Evolutionary conservation across 116 monocot species (phyloP).

Genomic region (Phalaenopsis hybrid): DNA sequence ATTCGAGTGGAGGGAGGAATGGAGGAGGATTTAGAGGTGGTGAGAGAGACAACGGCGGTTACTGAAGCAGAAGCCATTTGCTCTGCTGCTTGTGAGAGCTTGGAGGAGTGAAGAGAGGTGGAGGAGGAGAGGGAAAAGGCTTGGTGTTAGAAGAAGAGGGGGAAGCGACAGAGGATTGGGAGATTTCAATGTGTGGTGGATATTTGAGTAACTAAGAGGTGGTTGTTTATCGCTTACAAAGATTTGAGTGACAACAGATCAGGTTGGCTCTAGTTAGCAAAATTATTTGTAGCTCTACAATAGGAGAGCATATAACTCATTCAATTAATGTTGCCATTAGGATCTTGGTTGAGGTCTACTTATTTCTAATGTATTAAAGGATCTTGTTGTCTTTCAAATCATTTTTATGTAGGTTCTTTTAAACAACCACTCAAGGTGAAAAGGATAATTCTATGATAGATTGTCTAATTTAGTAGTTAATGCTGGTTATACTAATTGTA

Average conservation of each 20-base stretch:
- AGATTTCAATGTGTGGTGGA: not conserved
- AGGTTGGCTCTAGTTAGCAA: not conserved
- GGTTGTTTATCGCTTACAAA: not conserved
- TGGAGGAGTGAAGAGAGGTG: no score
- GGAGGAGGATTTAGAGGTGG: constrained; percentile 24
- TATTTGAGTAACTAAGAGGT: not conserved
- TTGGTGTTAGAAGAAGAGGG: not conserved
- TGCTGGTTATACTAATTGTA: no score
- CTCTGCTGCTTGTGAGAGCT: not conserved
- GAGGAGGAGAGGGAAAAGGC: no score
- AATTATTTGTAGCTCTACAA: not conserved
- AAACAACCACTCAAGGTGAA: no score
- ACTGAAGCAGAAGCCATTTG: constrained; percentile 36
- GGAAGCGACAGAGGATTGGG: constrained; percentile 6
- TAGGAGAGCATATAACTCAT: no score
- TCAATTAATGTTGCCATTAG: no score
- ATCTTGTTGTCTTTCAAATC: no score
- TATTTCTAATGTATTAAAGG: no score
- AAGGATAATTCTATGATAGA: no score
- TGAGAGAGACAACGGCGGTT: constrained; percentile 29
- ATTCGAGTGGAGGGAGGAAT: constrained; percentile 11
- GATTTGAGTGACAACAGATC: not conserved
- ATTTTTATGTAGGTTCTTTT: no score
- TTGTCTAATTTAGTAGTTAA: no score
- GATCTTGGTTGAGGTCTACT: no score